Evolutionary conservation across 148 eudicot species (phyloP), one percentile per base, ranked within the genome.

Genomic region (Cornus florida): DNA sequence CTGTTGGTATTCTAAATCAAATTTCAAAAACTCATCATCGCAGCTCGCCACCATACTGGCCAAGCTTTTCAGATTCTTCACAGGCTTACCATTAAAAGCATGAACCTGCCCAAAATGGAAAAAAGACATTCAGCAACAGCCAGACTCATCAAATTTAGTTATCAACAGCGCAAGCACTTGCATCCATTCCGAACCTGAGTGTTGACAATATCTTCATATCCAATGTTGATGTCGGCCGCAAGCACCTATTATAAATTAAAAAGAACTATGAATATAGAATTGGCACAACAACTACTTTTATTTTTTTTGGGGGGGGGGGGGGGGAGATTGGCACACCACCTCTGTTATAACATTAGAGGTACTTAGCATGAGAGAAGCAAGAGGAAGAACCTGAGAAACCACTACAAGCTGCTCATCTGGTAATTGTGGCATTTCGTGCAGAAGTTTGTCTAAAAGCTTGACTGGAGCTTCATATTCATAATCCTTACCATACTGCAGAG

Each of bases 221-320:
- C 98, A 76, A 94, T 92, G 79, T 94, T 94, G 72, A 94, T 90
- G 78, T 94, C 98, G 67, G 98, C 97, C 69, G 90, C 98, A 75
- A 94, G 97, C 65, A 94, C 98, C 98, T 94, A 80, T 69, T 50
- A 79, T 28, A 69, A 73, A 79, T 70, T 48, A 71, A 53, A 65
- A 71, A 22, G n/a, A 39, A 71, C 35, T 53, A 46, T 65, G 23
- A 67, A 74, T 16, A 12, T 20, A 19, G 7, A 56, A 57, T 7
- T 16, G 53, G 70, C 71, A 53, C 62, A 46, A 16, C 72, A 6
- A n/a, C n/a, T n/a, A n/a, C n/a, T 38, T 7, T 8, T 53, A 31
- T 19, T 28, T 28, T 28, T 28, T 28, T 28, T 0, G 38, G 38
- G 5, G 38, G 38, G 38, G 38, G 38, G 13, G 20, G 62, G 20